Evolutionary conservation across 1,139 yeast species (phyloP).

Genomic region (Zhuliangozyma parablackwelliae): DNA sequence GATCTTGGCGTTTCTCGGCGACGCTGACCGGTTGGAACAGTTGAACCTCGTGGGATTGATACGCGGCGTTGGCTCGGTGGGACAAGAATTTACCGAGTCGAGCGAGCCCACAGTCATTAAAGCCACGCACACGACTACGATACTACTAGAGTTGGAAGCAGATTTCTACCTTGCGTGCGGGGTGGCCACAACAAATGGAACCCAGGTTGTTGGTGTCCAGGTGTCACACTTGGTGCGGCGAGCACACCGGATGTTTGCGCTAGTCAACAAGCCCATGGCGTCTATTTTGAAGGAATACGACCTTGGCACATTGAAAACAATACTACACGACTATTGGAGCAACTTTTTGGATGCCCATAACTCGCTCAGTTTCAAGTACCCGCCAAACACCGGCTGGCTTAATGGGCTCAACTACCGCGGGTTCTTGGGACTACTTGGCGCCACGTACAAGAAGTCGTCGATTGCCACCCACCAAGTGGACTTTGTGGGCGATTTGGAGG

Average conservation of each 20-base stretch:
- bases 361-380: constrained; percentile 18
- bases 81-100: constrained; percentile 13
- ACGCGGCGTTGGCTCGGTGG: constrained; percentile 33
- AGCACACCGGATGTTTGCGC: constrained; percentile 22
- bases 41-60: constrained; percentile 33
- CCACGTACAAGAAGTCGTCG: constrained; percentile 28
- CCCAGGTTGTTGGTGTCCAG: constrained; percentile 24
- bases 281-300: constrained; percentile 16
- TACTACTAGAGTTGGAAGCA: constrained; percentile 24
- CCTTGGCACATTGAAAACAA: constrained; percentile 12
- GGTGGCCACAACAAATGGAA: constrained; percentile 16
- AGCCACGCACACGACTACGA: constrained; percentile 22
- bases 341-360: constrained; percentile 28
- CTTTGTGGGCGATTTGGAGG: constrained; percentile 2
- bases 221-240: constrained; percentile 19
- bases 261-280: constrained; percentile 24
- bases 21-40: constrained; percentile 20
- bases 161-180: constrained; percentile 27
- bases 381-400: constrained; percentile 32
- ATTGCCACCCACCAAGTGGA: constrained; percentile 10
- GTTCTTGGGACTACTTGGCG: constrained; percentile 26
- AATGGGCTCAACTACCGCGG: constrained; percentile 34
- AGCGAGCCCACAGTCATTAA: constrained; percentile 19
- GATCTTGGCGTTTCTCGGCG: constrained; percentile 24
- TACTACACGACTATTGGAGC: constrained; percentile 25